Conservation (phyloP, 176 grass and related monocot genomes). For the Carex cristatella region DNA sequence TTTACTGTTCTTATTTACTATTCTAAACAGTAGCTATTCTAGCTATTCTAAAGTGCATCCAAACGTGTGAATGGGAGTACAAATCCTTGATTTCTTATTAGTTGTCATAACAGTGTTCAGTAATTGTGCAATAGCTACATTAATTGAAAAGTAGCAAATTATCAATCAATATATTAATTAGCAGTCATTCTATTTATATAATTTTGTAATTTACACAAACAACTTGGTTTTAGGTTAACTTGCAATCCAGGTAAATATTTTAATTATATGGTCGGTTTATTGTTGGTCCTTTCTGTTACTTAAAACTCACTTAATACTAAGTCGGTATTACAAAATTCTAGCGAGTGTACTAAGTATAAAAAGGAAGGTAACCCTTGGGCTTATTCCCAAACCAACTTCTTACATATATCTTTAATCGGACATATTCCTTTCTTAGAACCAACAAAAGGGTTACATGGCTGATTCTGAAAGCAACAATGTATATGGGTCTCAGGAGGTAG, state of each 20-base stretch:
- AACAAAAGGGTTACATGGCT: background rate
- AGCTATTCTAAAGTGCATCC: too few species aligned
- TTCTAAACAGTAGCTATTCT: too few species aligned
- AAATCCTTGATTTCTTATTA: background rate
- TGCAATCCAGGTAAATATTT: slow-evolving; percentile 48
- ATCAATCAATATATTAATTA: background rate
- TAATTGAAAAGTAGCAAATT: too few species aligned
- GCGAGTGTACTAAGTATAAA: slow-evolving; percentile 24
- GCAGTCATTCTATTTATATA: background rate
- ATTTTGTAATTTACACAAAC: too few species aligned
- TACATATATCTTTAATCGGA: background rate
- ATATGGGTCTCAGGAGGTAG: slow-evolving; percentile 2
- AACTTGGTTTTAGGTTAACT: slow-evolving; percentile 32
- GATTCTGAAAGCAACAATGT: background rate
- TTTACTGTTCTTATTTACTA: too few species aligned
- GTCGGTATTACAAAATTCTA: background rate
- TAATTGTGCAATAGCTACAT: too few species aligned
- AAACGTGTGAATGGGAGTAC: background rate
- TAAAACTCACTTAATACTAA: slow-evolving; percentile 5
- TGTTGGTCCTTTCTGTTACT: background rate
- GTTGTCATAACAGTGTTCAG: background rate
- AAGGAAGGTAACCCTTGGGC: slow-evolving; percentile 2
- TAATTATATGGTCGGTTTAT: slow-evolving; percentile 19
- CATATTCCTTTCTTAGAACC: background rate
- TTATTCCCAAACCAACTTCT: slow-evolving; percentile 13